Conservation (phyloP, 768 basidiomycete genomes). For the Amanita pseudoporphyria region DNA sequence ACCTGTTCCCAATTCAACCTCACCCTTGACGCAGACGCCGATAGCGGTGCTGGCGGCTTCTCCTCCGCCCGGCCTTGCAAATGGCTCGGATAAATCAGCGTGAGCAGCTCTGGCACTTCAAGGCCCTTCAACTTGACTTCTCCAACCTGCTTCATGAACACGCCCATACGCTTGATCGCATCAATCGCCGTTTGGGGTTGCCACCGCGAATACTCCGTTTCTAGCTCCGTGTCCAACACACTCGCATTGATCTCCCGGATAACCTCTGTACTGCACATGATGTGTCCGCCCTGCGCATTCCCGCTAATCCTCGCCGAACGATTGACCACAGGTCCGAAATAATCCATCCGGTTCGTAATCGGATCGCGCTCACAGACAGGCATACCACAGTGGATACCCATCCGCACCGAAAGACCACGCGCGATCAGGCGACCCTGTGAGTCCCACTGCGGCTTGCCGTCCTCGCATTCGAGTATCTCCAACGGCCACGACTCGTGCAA, state of each 20-base stretch:
- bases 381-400: slow-evolving; percentile 92
- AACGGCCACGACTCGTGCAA: slow-evolving; percentile 82
- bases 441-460: slow-evolving; percentile 76
- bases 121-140: slow-evolving; percentile 92
- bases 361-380: slow-evolving; percentile 90
- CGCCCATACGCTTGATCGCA: slow-evolving; percentile 62
- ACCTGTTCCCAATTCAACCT: slow-evolving; percentile 69
- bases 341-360: slow-evolving; percentile 93
- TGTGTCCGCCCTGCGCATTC: slow-evolving; percentile 84
- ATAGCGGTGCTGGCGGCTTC: slow-evolving; percentile 18
- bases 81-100: slow-evolving; percentile 71
- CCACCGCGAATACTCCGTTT: slow-evolving; percentile 50
- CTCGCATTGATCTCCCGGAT: slow-evolving; percentile 70
- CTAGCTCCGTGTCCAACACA: slow-evolving; percentile 41
- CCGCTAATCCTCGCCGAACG: slow-evolving; percentile 80
- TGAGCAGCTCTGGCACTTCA: slow-evolving; percentile 82
- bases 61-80: slow-evolving; percentile 59
- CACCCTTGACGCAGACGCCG: slow-evolving; percentile 39
- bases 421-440: slow-evolving; percentile 58
- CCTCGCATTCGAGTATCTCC: slow-evolving; percentile 88
- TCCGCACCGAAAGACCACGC: slow-evolving; percentile 86
- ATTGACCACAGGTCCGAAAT: slow-evolving; percentile 95
- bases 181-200: slow-evolving; percentile 59
- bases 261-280: slow-evolving; percentile 85
- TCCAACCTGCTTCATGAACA: slow-evolving; percentile 67